A percentile compares a stretch with the other conserved stretches of the same genome.
Evolutionary conservation across 345 rosid species (phyloP).

Genomic region (Physaria fendleri): DNA sequence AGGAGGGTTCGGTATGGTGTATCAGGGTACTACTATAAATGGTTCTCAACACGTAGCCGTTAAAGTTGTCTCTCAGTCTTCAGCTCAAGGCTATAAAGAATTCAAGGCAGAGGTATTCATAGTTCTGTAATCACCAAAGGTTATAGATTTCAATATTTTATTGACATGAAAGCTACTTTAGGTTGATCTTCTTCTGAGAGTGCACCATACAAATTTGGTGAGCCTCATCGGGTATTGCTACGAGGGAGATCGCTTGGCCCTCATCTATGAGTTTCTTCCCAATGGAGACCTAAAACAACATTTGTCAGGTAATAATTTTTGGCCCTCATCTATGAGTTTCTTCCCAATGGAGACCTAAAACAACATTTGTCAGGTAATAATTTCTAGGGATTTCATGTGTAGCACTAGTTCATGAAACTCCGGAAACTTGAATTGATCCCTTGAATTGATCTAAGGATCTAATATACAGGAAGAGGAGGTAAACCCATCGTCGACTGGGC

Average conservation of each 20-base stretch:
- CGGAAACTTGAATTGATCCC: neutral
- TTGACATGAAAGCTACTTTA: neutral
- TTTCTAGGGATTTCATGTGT: neutral
- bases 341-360: slow-evolving; percentile 34
- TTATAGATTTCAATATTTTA: neutral
- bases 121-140: neutral
- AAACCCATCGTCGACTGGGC: slow-evolving; percentile 27
- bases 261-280: slow-evolving; percentile 45
- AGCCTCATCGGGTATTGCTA: slow-evolving; percentile 43
- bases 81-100: slow-evolving; percentile 38
- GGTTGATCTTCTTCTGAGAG: slow-evolving; percentile 43
- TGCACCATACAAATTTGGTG: slow-evolving; percentile 48
- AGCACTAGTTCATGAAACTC: neutral
- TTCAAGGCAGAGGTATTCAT: slow-evolving; percentile 42
- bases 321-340: slow-evolving; percentile 40
- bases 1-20: slow-evolving; percentile 49
- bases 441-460: too few relatives aligned
- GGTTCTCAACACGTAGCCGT: slow-evolving; percentile 44
- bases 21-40: slow-evolving; percentile 28
- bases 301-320: slow-evolving; percentile 33
- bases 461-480: slow-evolving; percentile 13
- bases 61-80: slow-evolving; percentile 36
- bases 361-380: slow-evolving; percentile 29
- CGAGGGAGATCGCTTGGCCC: slow-evolving; percentile 32
- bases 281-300: slow-evolving; percentile 36